Conservation (phyloP, 495 filamentous ascomycete genomes). For the Polyplosphaeria fusca region DNA sequence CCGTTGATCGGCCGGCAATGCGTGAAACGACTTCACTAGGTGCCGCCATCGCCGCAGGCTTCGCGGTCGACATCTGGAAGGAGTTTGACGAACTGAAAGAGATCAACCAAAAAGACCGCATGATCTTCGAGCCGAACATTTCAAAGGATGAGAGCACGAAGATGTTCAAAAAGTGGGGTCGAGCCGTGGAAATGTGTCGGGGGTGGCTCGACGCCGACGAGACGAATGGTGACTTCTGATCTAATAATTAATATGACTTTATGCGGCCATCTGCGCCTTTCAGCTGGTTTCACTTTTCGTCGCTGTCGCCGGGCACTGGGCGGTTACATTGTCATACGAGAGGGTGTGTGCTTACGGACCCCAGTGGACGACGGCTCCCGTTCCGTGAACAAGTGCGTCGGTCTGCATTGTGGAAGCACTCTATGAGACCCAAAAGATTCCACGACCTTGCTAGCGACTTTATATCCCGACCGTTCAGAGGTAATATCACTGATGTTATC, state of each 20-base stretch:
- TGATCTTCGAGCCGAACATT: constrained; percentile 68
- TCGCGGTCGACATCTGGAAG: constrained; percentile 80
- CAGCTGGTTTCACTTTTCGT: no score
- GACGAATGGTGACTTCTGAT: constrained; percentile 39
- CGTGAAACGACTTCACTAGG: constrained; percentile 90
- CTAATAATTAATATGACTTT: constrained; percentile 19
- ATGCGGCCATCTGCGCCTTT: constrained; percentile 11
- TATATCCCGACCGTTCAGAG: constrained; percentile 2
- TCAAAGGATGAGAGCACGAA: constrained; percentile 55
- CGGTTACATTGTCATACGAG: constrained; percentile 2
- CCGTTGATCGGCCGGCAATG: constrained; percentile 84
- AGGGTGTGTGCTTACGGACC: not conserved
- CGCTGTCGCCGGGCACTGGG: not conserved
- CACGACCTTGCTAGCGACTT: no score
- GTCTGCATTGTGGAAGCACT: no score
- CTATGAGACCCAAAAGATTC: no score
- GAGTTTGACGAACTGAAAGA: constrained; percentile 73
- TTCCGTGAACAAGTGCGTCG: no score
- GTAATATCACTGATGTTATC: constrained; percentile 1
- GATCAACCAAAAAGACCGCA: constrained; percentile 73
- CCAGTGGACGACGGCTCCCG: constrained; percentile 14
- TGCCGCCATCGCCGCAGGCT: constrained; percentile 90
- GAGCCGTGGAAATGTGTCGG: constrained; percentile 85
- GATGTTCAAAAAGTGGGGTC: constrained; percentile 78
- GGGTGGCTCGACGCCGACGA: constrained; percentile 68